Conservation (phyloP, 2,329 filamentous ascomycete species). For the Berkeleyomyces rouxiae region DNA sequence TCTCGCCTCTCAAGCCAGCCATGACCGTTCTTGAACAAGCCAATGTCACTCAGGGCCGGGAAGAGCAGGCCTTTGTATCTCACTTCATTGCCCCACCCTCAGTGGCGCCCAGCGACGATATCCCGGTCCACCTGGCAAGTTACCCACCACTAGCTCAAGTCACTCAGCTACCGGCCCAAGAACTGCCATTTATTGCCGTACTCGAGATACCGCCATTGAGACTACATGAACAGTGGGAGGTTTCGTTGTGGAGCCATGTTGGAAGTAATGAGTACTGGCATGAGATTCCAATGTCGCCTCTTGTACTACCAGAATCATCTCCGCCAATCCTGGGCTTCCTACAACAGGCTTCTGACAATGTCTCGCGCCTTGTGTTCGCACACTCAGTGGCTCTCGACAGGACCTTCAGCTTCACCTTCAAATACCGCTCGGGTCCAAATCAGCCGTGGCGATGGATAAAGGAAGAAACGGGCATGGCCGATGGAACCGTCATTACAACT, state of each 20-base stretch:
- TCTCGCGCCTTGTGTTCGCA: slow-evolving; percentile 8
- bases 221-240: slow-evolving; percentile 47
- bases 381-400: neutral
- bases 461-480: slow-evolving; percentile 43
- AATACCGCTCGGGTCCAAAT: slow-evolving; percentile 38
- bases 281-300: slow-evolving; percentile 27
- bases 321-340: neutral
- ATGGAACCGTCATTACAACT: slow-evolving; percentile 44
- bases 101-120: neutral
- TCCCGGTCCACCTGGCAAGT: slow-evolving; percentile 17
- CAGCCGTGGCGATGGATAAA: slow-evolving; percentile 55
- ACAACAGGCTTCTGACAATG: neutral
- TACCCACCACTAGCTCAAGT: slow-evolving; percentile 63
- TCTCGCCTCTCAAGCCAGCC: neutral
- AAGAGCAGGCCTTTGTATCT: slow-evolving; percentile 5
- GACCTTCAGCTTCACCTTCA: slow-evolving; percentile 43
- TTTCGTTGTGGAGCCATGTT: slow-evolving; percentile 51
- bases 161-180: slow-evolving; percentile 36
- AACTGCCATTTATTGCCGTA: slow-evolving; percentile 48
- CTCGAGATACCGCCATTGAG: slow-evolving; percentile 46
- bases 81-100: slow-evolving; percentile 4
- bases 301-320: slow-evolving; percentile 8
- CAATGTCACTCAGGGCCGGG: slow-evolving; percentile 6
- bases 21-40: slow-evolving; percentile 3
- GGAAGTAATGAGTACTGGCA: slow-evolving; percentile 35